A percentile compares a stretch with the other conserved stretches of the same genome.
These are phyloP conservation scores for Tritrichomonas foetus DNA, from an alignment of 208 protist genomes.

Conservation along the genomic window DNA sequence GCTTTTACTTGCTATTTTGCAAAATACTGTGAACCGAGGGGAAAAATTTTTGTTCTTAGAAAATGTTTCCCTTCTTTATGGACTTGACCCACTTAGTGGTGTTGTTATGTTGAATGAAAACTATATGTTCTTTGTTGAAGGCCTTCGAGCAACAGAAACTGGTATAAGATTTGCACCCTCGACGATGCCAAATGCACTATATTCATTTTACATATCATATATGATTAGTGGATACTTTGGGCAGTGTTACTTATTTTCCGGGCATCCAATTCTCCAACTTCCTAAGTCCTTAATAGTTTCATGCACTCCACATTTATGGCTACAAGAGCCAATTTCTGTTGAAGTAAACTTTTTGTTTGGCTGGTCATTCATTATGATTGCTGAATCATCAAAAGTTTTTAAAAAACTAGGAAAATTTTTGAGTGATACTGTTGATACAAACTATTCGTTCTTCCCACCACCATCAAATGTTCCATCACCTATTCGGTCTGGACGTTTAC, in stretches of 20 bases:
- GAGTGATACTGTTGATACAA: not conserved
- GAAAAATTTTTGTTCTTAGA: not conserved
- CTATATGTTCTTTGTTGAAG: not conserved
- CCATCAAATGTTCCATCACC: not conserved
- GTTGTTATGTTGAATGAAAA: not conserved
- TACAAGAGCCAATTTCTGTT: not conserved
- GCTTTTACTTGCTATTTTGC: not conserved
- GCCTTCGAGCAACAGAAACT: not conserved
- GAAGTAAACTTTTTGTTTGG: not conserved
- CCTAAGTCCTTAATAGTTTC: not conserved
- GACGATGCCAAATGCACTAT: too few species aligned
- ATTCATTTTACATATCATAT: not conserved
- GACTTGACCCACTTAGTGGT: not conserved
- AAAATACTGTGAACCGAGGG: not conserved
- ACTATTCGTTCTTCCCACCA: not conserved
- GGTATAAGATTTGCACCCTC: not conserved
- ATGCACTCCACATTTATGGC: not conserved
- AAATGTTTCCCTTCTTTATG: not conserved
- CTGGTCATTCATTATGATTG: not conserved
- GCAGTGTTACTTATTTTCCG: not conserved
- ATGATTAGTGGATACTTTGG: not conserved
- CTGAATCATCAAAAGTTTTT: not conserved
- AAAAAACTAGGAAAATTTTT: not conserved
- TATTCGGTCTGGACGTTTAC: not conserved
- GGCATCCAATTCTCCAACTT: not conserved